A percentile compares a stretch with the other conserved stretches of the same genome.
phyloP scores from a whole-genome alignment of 2,329 filamentous ascomycete genomes.

The Penicillium paneum region DNA sequence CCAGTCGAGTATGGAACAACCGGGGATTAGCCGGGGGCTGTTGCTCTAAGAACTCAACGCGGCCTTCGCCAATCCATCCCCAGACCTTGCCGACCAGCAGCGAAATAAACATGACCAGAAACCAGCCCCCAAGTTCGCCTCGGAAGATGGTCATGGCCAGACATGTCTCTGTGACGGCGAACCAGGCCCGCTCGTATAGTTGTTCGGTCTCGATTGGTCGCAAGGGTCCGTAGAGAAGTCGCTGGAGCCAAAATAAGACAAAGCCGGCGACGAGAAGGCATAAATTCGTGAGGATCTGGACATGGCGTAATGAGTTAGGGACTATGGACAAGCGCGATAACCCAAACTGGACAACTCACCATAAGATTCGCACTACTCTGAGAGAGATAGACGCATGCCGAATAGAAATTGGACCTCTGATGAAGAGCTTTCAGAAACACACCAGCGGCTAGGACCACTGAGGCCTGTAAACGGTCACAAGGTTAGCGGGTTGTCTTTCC shows the following conservation, averaged over 20 bases:
- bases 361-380: conserved; percentile 95
- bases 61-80: conserved; percentile 95
- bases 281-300: conserved; percentile 84
- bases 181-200: conserved; percentile 96
- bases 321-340: neutral
- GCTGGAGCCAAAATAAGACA: conserved; percentile 82
- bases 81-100: conserved; percentile 93
- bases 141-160: conserved; percentile 98
- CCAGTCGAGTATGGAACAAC: conserved; percentile 80
- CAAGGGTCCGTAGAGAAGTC: conserved; percentile 83
- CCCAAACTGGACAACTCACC: conserved; percentile 50
- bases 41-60: conserved; percentile 92
- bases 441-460: conserved; percentile 75
- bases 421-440: conserved; percentile 89
- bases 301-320: neutral
- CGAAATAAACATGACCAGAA: conserved; percentile 92
- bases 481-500: conserved; percentile 13
- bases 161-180: conserved; percentile 93
- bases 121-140: conserved; percentile 91
- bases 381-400: conserved; percentile 91
- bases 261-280: conserved; percentile 75
- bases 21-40: conserved; percentile 86
- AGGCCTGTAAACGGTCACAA: conserved; percentile 55
- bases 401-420: conserved; percentile 96
- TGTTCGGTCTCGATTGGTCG: conserved; percentile 95